Evolutionary conservation across 2,329 filamentous ascomycete species (phyloP).

Genomic region (Sporothrix dimorphospora): DNA sequence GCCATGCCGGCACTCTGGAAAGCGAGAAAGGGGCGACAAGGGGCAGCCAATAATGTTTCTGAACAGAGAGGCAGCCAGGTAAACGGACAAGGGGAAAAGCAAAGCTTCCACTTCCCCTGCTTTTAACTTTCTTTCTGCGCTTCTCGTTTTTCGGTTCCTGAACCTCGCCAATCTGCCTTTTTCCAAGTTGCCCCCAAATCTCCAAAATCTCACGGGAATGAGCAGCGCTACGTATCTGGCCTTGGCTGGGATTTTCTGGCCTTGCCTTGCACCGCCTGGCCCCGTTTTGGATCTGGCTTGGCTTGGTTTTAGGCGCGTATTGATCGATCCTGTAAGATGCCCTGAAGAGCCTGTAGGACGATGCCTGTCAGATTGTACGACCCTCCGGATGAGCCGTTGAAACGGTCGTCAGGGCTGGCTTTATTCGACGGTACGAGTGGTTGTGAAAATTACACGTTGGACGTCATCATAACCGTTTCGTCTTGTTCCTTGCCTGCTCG

Average conservation of each 20-base stretch:
- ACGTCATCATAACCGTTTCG: background rate
- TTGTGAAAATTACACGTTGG: background rate
- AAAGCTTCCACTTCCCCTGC: background rate
- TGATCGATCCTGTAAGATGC: background rate
- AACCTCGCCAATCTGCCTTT: background rate
- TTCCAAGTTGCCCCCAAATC: background rate
- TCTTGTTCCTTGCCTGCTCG: background rate
- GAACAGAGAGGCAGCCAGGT: background rate
- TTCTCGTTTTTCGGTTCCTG: background rate
- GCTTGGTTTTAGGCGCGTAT: background rate
- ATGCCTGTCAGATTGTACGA: background rate
- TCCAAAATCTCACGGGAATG: background rate
- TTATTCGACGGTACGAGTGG: background rate
- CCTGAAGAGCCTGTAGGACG: background rate
- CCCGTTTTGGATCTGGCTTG: background rate
- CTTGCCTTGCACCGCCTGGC: background rate
- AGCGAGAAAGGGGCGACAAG: conserved; percentile 25
- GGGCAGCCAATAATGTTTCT: background rate
- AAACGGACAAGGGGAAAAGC: background rate
- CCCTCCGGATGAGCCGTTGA: background rate
- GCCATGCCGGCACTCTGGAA: conserved; percentile 24
- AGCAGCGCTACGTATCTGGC: background rate
- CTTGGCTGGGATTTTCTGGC: background rate
- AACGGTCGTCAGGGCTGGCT: background rate
- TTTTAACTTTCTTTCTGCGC: background rate